Evolutionary conservation across 768 basidiomycete species (phyloP).

Genomic region (Crucibulum laeve): DNA sequence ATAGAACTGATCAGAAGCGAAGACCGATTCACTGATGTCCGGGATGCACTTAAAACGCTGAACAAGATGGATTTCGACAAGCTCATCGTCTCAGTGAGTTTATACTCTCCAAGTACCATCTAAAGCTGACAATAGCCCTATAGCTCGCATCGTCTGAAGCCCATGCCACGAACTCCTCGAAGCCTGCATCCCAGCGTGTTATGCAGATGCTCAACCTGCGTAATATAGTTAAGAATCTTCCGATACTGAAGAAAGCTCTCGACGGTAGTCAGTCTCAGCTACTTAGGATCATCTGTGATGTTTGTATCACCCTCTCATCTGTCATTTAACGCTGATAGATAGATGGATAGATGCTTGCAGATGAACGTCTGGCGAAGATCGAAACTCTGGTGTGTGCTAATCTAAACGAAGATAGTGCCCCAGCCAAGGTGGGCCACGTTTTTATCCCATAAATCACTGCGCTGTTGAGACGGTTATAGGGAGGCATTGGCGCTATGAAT

Average conservation of each 20-base stretch:
- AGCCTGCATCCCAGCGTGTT: conserved; percentile 65
- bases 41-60: conserved; percentile 63
- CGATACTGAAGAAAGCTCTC: conserved; percentile 59
- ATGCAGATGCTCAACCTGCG: conserved; percentile 78
- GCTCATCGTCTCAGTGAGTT: conserved; percentile 62
- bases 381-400: conserved; percentile 51
- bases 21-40: conserved; percentile 64
- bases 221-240: conserved; percentile 63
- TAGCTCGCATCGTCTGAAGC: conserved; percentile 69
- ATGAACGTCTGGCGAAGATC: conserved; percentile 65
- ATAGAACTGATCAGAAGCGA: conserved; percentile 75
- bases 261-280: conserved; percentile 53
- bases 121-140: not conserved
- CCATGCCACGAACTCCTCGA: conserved; percentile 46
- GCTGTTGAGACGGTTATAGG: conserved; percentile 31
- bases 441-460: not conserved
- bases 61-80: conserved; percentile 89
- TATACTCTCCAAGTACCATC: not conserved
- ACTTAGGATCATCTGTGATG: conserved; percentile 57
- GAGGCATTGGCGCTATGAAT: conserved; percentile 70
- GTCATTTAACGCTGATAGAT: not conserved
- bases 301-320: conserved; percentile 18
- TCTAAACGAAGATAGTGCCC: conserved; percentile 68
- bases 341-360: conserved; percentile 59
- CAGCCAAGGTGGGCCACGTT: conserved; percentile 46